These are phyloP conservation scores for Stephanodiscus minutulus DNA, from an alignment of 108 stramenopile species.

Conservation along the genomic window DNA sequence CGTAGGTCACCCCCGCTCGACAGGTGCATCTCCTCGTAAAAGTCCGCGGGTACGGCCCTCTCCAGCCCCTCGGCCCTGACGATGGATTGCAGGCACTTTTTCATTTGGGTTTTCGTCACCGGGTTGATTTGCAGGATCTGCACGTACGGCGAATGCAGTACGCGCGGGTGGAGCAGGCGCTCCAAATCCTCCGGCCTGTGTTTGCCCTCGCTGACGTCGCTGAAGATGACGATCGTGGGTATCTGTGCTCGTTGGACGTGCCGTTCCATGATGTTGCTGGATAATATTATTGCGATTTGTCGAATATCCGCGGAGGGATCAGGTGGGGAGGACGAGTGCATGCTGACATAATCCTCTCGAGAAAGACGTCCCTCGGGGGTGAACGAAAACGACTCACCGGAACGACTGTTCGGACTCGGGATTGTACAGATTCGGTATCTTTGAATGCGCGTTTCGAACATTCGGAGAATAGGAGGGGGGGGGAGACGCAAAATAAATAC, in stretches of 20 bases:
- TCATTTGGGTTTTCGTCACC: constrained; percentile 79
- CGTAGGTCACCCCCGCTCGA: constrained; percentile 81
- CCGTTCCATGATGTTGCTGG: constrained; percentile 57
- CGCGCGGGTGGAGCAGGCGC: constrained; percentile 52
- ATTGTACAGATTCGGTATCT: constrained; percentile 67
- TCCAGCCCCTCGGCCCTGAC: constrained; percentile 42
- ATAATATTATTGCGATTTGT: not conserved
- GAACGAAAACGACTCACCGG: constrained; percentile 29
- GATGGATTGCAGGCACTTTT: constrained; percentile 62
- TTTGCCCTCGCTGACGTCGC: constrained; percentile 81
- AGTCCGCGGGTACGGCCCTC: constrained; percentile 18
- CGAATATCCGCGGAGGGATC: not conserved
- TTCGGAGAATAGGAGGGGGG: not conserved
- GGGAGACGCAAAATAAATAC: too few relatives aligned
- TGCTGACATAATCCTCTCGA: too few relatives aligned
- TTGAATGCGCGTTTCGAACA: too few relatives aligned
- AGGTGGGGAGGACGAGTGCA: not conserved
- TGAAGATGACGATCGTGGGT: constrained; percentile 76
- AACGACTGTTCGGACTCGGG: constrained; percentile 56
- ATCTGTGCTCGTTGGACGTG: constrained; percentile 57
- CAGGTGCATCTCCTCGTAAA: constrained; percentile 64
- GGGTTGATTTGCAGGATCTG: constrained; percentile 69
- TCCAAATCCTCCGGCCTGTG: constrained; percentile 81
- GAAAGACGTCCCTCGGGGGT: not conserved
- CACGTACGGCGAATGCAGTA: constrained; percentile 55